Evolutionary conservation across 225 moss, liverwort and hornwort genomes (phyloP), one percentile per base, ranked within the genome.

Genomic region (Neckera pumila): DNA sequence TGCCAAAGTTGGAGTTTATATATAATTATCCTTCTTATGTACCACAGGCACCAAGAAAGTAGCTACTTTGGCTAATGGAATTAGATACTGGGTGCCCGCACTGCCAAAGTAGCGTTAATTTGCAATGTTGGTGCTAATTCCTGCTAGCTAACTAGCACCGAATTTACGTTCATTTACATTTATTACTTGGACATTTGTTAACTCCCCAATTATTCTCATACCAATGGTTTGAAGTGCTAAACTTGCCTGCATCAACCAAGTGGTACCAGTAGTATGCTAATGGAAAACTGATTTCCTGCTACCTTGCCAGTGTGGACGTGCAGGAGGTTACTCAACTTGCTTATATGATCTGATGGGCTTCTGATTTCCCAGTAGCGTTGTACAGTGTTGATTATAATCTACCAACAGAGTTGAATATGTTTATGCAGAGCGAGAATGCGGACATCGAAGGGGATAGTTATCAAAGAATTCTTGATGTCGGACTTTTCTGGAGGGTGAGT

Each of bases 401-500:
- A 60, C 22, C 45, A 83, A 79, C 25, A 69, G 36, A 30, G 59
- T 57, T 34, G 47, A 81, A 38, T 71, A n/a, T 81, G 38, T 75
- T 42, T 54, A 3, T 85, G n/a, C 94, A 94, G 94, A 74, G 93
- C 61, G 62, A 85, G 93, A 84, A 92, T 94, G 45, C 90, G 90
- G 76, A n/a, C 89, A 57, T 76, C 79, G 30, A 83, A 87, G 5
- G 94, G 94, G 38, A 93, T 76, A 75, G 86, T 93, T 34, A 88
- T 94, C 49, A 89, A 86, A 85, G 90, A 87, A 53, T 93, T 85
- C 20, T 59, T 51, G n/a, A 86, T 79, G 82, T 92, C 92, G 73
- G 93, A 94, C 62, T 57, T 58, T 61, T 70, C 93, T 75, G 93
- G 94, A 92, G 93, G 94, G 94, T 94, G 90, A 93, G 93, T 69